A percentile compares a stretch with the other conserved stretches of the same genome.
Evolutionary conservation across 129 eudicot species (phyloP).

Genomic region (Daucus carota): DNA sequence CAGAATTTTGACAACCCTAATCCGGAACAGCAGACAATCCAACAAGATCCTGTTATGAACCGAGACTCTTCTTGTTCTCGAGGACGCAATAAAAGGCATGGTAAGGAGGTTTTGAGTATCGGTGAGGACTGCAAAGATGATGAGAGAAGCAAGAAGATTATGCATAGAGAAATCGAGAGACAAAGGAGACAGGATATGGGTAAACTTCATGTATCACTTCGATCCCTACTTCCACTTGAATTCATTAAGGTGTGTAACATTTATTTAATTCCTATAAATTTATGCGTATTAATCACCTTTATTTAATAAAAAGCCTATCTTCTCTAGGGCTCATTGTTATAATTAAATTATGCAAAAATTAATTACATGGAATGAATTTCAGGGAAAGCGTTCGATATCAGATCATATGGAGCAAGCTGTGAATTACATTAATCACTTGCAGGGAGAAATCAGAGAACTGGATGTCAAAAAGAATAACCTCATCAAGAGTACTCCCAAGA

Average conservation of each 20-base stretch:
- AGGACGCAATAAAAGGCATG: background rate
- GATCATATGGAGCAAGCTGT: conserved; percentile 39
- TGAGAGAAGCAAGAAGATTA: conserved; percentile 6
- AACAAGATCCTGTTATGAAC: conserved; percentile 12
- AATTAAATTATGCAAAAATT: background rate
- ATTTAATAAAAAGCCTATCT: background rate
- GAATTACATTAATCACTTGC: conserved; percentile 26
- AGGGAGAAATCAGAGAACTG: conserved; percentile 22
- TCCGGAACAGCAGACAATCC: conserved; percentile 5
- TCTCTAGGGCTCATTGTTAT: background rate
- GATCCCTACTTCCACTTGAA: conserved; percentile 32
- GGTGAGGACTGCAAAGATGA: background rate
- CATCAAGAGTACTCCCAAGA: background rate
- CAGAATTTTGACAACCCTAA: background rate
- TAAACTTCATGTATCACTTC: conserved; percentile 33
- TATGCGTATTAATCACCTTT: background rate
- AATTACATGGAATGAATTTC: background rate
- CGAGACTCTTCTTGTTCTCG: background rate
- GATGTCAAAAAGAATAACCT: conserved; percentile 25
- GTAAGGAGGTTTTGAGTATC: background rate
- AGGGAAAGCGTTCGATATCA: conserved; percentile 48
- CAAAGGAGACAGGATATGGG: conserved; percentile 42
- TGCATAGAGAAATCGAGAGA: conserved; percentile 35
- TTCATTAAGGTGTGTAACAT: conserved; percentile 20
- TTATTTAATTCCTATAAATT: background rate